Evolutionary conservation across 1,139 yeast species (phyloP).

Genomic region (Blastobotrys serpentis): DNA sequence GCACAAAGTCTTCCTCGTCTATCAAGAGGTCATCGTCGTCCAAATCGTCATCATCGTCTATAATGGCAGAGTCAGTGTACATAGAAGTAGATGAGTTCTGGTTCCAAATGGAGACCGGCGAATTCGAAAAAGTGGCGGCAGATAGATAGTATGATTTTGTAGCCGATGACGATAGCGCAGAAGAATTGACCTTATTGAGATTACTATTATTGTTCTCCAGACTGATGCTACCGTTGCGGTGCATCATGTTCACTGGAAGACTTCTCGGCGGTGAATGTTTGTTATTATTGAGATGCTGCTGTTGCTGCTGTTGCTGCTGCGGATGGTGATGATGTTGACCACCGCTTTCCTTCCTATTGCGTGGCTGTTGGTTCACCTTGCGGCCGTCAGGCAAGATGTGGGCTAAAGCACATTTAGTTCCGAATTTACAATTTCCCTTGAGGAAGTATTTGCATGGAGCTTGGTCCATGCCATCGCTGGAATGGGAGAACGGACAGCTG

Average conservation of each 20-base stretch:
- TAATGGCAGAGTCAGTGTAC: conserved; percentile 9
- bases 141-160: background rate
- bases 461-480: conserved; percentile 61
- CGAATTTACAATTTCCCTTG: conserved; percentile 93
- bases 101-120: conserved; percentile 7
- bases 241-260: conserved; percentile 6
- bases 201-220: background rate
- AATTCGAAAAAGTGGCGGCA: too few species aligned
- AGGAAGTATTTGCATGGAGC: conserved; percentile 91
- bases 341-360: conserved; percentile 12
- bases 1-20: conserved; percentile 64
- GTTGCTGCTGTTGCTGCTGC: conserved; percentile 11
- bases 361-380: conserved; percentile 50
- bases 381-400: conserved; percentile 88
- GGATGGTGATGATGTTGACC: too few species aligned
- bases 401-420: conserved; percentile 88
- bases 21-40: conserved; percentile 21
- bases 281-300: conserved; percentile 10
- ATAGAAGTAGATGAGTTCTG: background rate
- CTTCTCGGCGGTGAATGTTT: conserved; percentile 5
- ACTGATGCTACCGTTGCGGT: background rate
- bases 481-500: conserved; percentile 89
- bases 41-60: conserved; percentile 20
- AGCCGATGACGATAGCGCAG: too few species aligned
- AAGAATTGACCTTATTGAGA: too few species aligned